Evolutionary conservation across 2,329 filamentous ascomycete genomes (phyloP).

Genomic region (Pseudocercospora eumusae): DNA sequence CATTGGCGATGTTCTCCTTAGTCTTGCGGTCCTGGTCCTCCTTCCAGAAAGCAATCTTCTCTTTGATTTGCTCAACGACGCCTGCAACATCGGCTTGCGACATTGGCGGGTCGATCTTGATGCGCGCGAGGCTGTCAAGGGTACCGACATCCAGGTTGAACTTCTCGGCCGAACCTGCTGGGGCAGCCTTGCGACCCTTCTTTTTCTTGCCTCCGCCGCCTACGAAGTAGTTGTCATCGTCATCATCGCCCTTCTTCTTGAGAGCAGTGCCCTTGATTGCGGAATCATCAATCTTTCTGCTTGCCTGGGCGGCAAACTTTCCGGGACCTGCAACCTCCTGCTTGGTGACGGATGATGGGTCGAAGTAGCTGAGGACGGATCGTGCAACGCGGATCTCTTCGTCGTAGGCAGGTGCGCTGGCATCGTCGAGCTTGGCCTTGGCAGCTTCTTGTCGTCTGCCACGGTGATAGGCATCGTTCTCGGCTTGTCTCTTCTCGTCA

Average conservation of each 20-base stretch:
- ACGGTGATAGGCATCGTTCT: conserved; percentile 72
- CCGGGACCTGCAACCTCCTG: conserved; percentile 66
- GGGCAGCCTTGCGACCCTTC: conserved; percentile 70
- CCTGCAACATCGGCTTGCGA: conserved; percentile 77
- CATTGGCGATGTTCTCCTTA: conserved; percentile 90
- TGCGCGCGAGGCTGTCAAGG: conserved; percentile 82
- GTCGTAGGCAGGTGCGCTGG: conserved; percentile 81
- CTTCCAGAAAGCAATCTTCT: conserved; percentile 91
- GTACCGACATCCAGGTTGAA: conserved; percentile 90
- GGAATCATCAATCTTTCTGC: conserved; percentile 81
- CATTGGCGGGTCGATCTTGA: conserved; percentile 86
- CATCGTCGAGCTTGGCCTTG: conserved; percentile 74
- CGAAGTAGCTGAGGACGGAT: conserved; percentile 86
- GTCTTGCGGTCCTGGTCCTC: conserved; percentile 86
- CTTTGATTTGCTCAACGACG: conserved; percentile 84
- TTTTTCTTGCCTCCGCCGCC: conserved; percentile 79
- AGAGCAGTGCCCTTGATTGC: conserved; percentile 82
- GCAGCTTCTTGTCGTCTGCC: conserved; percentile 75
- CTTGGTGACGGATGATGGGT: conserved; percentile 65
- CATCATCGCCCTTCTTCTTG: conserved; percentile 74
- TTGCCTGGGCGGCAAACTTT: conserved; percentile 74
- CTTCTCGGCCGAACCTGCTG: conserved; percentile 72
- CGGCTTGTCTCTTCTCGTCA: conserved; percentile 75
- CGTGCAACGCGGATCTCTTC: conserved; percentile 91
- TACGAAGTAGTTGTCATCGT: conserved; percentile 79